These are phyloP conservation scores for Cutaneotrichosporon dermatis DNA, from an alignment of 1,284 basidiomycete genomes.

Conservation along the genomic window DNA sequence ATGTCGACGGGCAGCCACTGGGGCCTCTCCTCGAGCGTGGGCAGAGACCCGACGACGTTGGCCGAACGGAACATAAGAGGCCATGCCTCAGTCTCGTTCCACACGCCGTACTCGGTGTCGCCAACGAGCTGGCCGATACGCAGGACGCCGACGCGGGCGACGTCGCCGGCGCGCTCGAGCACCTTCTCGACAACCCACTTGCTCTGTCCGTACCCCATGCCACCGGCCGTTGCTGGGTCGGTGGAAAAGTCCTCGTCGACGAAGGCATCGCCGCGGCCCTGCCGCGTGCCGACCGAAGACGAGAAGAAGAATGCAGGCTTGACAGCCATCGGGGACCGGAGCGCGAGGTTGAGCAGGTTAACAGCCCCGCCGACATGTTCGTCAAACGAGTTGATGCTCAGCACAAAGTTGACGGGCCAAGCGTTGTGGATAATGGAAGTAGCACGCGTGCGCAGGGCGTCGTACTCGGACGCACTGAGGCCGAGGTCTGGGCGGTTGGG, in stretches of 20 bases:
- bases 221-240: slow-evolving; percentile 25
- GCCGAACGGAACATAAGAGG: slow-evolving; percentile 51
- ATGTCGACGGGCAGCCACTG: slow-evolving; percentile 61
- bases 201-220: slow-evolving; percentile 58
- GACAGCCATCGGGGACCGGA: slow-evolving; percentile 25
- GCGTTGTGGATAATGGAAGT: slow-evolving; percentile 56
- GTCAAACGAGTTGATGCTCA: slow-evolving; percentile 54
- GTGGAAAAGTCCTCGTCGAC: slow-evolving; percentile 34
- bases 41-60: slow-evolving; percentile 52
- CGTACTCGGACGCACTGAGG: slow-evolving; percentile 48
- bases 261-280: slow-evolving; percentile 28
- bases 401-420: slow-evolving; percentile 47
- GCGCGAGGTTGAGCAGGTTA: slow-evolving; percentile 56
- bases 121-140: slow-evolving; percentile 53
- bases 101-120: slow-evolving; percentile 55
- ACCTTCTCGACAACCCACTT: slow-evolving; percentile 62
- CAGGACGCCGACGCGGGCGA: slow-evolving; percentile 28
- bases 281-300: slow-evolving; percentile 54
- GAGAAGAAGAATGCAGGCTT: slow-evolving; percentile 55
- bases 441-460: slow-evolving; percentile 42
- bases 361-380: slow-evolving; percentile 55
- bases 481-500: slow-evolving; percentile 51
- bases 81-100: slow-evolving; percentile 61
- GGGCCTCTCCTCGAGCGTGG: slow-evolving; percentile 51
- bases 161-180: slow-evolving; percentile 46